These are phyloP conservation scores for Uromyces viciae-fabae DNA, from an alignment of 1,284 basidiomycete genomes.

Conservation along the genomic window DNA sequence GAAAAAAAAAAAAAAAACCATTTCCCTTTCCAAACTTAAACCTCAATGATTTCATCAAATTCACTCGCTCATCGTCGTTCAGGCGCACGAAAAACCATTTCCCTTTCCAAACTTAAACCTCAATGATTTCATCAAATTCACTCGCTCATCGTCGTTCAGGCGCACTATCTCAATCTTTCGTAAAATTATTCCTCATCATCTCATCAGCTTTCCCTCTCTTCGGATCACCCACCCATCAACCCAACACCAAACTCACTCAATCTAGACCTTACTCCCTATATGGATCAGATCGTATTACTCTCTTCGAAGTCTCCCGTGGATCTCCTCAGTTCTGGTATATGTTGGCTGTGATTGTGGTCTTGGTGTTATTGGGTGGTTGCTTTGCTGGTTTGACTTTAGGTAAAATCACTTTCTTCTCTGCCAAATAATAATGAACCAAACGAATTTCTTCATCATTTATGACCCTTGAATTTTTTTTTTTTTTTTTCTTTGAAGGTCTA, in stretches of 20 bases:
- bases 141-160: background rate
- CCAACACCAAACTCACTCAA: background rate
- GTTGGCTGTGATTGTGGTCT: conserved; percentile 37
- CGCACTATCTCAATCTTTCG: conserved; percentile 6
- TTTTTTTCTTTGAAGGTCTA: conserved; percentile 60
- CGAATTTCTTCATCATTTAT: too few relatives aligned
- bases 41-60: background rate
- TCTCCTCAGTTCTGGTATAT: conserved; percentile 43
- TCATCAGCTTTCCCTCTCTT: conserved; percentile 27
- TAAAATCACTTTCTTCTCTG: background rate
- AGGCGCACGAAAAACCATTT: too few relatives aligned
- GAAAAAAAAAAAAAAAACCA: too few relatives aligned
- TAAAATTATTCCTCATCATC: conserved; percentile 33
- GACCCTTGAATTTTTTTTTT: background rate
- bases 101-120: background rate
- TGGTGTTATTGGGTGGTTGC: conserved; percentile 41
- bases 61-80: background rate
- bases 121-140: background rate
- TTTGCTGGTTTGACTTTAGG: conserved; percentile 45
- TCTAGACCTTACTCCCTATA: background rate
- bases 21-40: background rate
- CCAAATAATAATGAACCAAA: too few relatives aligned
- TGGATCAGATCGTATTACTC: background rate
- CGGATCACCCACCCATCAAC: conserved; percentile 3
- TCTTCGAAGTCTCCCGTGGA: background rate